Evolutionary conservation across 108 stramenopile genomes (phyloP), one percentile per base, ranked within the genome.

Genomic region (Skeletonema menzelii): DNA sequence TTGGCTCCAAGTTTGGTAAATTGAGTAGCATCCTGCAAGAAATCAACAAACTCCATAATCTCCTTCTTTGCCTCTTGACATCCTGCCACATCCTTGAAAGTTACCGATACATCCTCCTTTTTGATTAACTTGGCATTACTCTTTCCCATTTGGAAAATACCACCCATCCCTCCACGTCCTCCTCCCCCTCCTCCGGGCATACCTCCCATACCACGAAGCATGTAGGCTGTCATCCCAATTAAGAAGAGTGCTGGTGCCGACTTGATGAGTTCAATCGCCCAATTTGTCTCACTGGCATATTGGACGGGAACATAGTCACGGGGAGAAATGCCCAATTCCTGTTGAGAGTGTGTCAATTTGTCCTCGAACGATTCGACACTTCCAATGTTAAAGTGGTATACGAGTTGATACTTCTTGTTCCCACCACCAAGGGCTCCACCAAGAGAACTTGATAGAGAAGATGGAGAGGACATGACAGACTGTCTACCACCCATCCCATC

Each of bases 11-110:
- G 72, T 73, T 96, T 92, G 4, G 95, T 96, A 70, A 98, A 99
- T 63, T 84, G 79, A 15, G 79, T 74, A 0, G 93, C 83, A 62
- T 95, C 90, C 72, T 97, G 91, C 62, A 99, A 85, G 74, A 99
- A 99, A 61, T 97, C 94, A 0, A 99, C 99, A 79, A 99, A 97
- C 78, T 99, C 99, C 97, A 98, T 97, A 61, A 99, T 87, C 86
- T 99, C 99, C 75, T 77, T 80, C 89, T 99, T 99, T 28, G 99
- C 98, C 88, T 97, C 95, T 59, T 97, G 86, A 76, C 94, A 95
- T n/a, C 99, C 99, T 7, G 99, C 99, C n/a, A 99, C 99, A 83
- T 98, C 96, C 70, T 85, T 86, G 76, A 98, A 99, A 17, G 85
- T 92, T 8, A 96, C 86, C 38, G 69, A 86, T 30, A 97, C 95